Conservation (phyloP, 306 rosid genomes). For the Amphicarpaea edgeworthii region DNA sequence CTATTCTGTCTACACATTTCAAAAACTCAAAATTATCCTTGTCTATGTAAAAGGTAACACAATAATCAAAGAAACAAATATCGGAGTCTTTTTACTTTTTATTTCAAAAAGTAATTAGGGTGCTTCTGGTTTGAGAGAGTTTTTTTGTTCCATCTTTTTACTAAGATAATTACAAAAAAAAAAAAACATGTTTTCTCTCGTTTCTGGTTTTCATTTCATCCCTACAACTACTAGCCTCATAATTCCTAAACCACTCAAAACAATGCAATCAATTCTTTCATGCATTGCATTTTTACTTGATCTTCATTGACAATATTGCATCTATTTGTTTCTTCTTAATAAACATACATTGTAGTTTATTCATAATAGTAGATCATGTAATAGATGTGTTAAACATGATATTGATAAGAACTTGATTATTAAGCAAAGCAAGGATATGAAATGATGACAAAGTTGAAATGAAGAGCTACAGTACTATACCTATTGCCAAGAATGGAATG, state of each 20-base stretch:
- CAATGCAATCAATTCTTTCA: conserved; percentile 6
- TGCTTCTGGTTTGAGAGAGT: not conserved
- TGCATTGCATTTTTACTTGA: not conserved
- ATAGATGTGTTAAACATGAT: not conserved
- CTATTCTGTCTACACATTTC: not conserved
- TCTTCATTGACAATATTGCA: not conserved
- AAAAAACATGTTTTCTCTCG: not conserved
- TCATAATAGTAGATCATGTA: not conserved
- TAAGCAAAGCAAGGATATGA: not conserved
- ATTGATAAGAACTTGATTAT: not conserved
- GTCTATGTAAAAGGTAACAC: not conserved
- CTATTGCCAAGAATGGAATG: conserved; percentile 84
- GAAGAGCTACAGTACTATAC: no score
- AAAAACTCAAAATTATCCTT: not conserved
- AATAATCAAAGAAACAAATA: not conserved
- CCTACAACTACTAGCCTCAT: not conserved
- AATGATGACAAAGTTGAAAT: not conserved
- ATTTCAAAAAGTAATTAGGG: not conserved
- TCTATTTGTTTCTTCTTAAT: not conserved
- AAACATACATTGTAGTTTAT: not conserved
- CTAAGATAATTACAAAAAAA: not conserved
- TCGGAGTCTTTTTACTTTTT: not conserved
- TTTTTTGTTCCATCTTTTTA: not conserved
- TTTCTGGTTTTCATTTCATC: not conserved
- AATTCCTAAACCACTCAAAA: not conserved